These are phyloP conservation scores for Hymenoscyphus linearis DNA, from an alignment of 2,329 filamentous ascomycete species.

Conservation along the genomic window DNA sequence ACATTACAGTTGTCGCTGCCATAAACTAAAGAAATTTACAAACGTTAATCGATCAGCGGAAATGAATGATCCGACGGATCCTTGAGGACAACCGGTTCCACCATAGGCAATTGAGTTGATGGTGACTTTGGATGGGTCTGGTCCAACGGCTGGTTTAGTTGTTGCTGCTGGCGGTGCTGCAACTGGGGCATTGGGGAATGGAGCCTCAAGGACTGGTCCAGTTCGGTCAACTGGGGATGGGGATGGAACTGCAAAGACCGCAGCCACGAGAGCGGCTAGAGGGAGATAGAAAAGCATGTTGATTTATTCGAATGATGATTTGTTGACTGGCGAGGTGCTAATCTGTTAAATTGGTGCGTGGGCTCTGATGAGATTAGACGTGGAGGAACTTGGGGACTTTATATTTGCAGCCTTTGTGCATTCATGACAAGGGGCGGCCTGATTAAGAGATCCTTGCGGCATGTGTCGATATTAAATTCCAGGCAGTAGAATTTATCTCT, in stretches of 20 bases:
- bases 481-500: slow-evolving; percentile 11
- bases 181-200: slow-evolving; percentile 5
- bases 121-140: slow-evolving; percentile 34
- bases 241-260: slow-evolving; percentile 21
- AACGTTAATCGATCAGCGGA: slow-evolving; percentile 39
- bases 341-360: slow-evolving; percentile 6
- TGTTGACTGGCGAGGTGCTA: slow-evolving; percentile 3
- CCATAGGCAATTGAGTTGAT: slow-evolving; percentile 41
- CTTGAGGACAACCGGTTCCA: slow-evolving; percentile 43
- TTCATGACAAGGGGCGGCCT: not conserved
- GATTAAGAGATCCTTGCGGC: slow-evolving; percentile 15
- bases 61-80: slow-evolving; percentile 38
- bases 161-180: slow-evolving; percentile 11
- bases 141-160: slow-evolving; percentile 18
- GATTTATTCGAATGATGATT: slow-evolving; percentile 3
- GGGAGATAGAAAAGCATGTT: slow-evolving; percentile 21
- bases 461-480: slow-evolving; percentile 16
- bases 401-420: slow-evolving; percentile 15
- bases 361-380: slow-evolving; percentile 10
- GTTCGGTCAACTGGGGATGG: slow-evolving; percentile 7
- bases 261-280: slow-evolving; percentile 18
- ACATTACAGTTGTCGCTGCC: not conserved
- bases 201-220: slow-evolving; percentile 17
- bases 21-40: slow-evolving; percentile 23
- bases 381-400: slow-evolving; percentile 11